These are phyloP conservation scores for Kondoa malvinella DNA, from an alignment of 768 basidiomycete species.

Conservation along the genomic window DNA sequence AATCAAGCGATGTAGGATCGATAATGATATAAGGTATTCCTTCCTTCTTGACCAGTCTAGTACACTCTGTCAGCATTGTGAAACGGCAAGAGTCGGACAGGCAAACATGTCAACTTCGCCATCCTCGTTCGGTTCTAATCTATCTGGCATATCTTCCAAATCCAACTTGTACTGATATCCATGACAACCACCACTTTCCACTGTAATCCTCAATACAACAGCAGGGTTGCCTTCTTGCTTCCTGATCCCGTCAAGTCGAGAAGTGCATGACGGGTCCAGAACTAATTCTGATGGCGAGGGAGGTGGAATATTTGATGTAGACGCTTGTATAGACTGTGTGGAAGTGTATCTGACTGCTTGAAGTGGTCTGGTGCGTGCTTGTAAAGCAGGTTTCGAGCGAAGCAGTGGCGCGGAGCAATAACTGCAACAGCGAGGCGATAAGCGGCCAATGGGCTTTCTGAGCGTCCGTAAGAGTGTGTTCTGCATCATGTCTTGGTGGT, in stretches of 20 bases:
- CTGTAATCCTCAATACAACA: slow-evolving; percentile 59
- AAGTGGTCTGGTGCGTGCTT: no score
- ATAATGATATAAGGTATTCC: slow-evolving; percentile 40
- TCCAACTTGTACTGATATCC: slow-evolving; percentile 93
- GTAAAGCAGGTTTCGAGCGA: no score
- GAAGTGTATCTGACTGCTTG: neutral
- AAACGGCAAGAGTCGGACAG: slow-evolving; percentile 13
- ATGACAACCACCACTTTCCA: slow-evolving; percentile 91
- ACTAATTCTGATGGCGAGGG: neutral
- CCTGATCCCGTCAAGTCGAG: slow-evolving; percentile 66
- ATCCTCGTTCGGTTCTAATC: slow-evolving; percentile 17
- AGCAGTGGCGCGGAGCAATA: no score
- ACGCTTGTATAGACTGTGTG: neutral
- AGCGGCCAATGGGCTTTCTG: no score
- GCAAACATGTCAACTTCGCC: slow-evolving; percentile 74
- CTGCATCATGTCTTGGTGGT: no score
- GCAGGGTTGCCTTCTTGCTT: slow-evolving; percentile 45
- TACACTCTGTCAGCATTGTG: slow-evolving; percentile 5
- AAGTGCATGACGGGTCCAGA: neutral
- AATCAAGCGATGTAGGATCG: slow-evolving; percentile 64
- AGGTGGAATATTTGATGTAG: neutral
- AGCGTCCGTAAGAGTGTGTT: no score
- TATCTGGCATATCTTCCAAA: slow-evolving; percentile 32
- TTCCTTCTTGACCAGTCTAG: neutral
- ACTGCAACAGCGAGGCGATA: no score